Evolutionary conservation across 2,329 filamentous ascomycete species (phyloP), one percentile per base, ranked within the genome.

Genomic region (Fusarium multiceps): DNA sequence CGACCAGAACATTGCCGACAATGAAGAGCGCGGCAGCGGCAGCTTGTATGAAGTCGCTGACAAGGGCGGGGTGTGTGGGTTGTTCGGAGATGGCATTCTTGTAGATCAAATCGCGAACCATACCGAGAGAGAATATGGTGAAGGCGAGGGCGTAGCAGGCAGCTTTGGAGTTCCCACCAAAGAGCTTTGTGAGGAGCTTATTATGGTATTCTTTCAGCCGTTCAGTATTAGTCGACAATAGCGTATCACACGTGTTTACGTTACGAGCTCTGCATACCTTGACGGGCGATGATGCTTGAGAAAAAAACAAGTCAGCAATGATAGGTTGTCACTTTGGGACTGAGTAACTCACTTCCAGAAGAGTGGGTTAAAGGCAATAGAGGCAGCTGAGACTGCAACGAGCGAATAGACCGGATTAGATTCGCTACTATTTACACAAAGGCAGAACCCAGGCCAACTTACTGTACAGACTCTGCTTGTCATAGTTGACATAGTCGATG

Each of bases 361-460:
- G n/a, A 96, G 91, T 23, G 96, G 96, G 82, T 99, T 99, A 83
- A 99, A 98, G 50, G 91, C 87, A 82, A 99, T 97, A 55, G 92
- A 88, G 59, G 85, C 86, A 49, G 90, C 92, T 73, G 93, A 93
- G 73, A 96, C 94, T 97, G 61, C 61, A n/a, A 45, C 57, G n/a
- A 51, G 50, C 40, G 63, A 68, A 53, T 14, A 54, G 37, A 20
- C 49, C 16, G 13, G 25, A 65, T 75, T 57, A 75, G 68, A 66
- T 41, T 53, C 34, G 21, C 45, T 54, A 34, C 37, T 46, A 58
- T 47, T 57, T n/a, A 48, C 58, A 32, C 25, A 23, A 43, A 42
- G 37, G 23, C 21, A 48, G 25, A 62, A 28, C 28, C 48, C 53
- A 57, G 62, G 48, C 18, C 47, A 46, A 82, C 88, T 66, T 86